Conservation (phyloP, 306 rosid species). For the Carpinus fangiana region DNA sequence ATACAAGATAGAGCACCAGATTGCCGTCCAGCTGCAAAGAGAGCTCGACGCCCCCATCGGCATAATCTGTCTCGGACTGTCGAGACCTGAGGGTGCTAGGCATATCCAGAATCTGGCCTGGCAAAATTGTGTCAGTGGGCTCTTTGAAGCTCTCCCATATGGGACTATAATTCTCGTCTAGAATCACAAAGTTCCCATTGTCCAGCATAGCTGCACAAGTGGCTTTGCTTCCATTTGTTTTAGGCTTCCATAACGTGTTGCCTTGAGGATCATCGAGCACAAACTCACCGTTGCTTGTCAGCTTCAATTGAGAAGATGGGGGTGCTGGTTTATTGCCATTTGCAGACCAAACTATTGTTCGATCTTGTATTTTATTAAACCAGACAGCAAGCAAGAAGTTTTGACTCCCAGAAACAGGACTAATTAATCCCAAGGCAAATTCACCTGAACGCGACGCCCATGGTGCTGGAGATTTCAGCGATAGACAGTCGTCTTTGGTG, state of each 20-base stretch:
- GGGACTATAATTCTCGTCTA: not conserved
- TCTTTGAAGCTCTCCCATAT: constrained; percentile 38
- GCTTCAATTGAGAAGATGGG: constrained; percentile 17
- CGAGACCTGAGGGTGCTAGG: constrained; percentile 12
- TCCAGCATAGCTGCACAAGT: constrained; percentile 21
- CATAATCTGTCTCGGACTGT: constrained; percentile 16
- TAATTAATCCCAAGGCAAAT: constrained; percentile 18
- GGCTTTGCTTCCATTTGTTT: not conserved
- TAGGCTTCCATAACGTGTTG: constrained; percentile 4
- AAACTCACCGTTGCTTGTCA: constrained; percentile 16
- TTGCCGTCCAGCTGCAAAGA: constrained; percentile 9
- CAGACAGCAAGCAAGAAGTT: constrained; percentile 24
- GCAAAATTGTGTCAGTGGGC: constrained; percentile 34
- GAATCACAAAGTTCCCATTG: constrained; percentile 32
- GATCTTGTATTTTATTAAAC: constrained; percentile 18
- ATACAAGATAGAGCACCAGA: constrained; percentile 13
- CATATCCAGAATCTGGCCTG: constrained; percentile 24
- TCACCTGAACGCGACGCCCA: constrained; percentile 7
- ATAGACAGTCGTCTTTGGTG: not conserved
- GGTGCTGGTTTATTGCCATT: constrained; percentile 25
- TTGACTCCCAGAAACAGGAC: not conserved
- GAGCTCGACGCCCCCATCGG: constrained; percentile 33
- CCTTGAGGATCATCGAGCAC: constrained; percentile 8
- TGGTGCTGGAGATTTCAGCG: not conserved
- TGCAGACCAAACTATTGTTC: constrained; percentile 36